A percentile compares a stretch with the other conserved stretches of the same genome.
Evolutionary conservation across 192 early-diverging fungal genomes (phyloP).

Genomic region (Piromyces sp.): DNA sequence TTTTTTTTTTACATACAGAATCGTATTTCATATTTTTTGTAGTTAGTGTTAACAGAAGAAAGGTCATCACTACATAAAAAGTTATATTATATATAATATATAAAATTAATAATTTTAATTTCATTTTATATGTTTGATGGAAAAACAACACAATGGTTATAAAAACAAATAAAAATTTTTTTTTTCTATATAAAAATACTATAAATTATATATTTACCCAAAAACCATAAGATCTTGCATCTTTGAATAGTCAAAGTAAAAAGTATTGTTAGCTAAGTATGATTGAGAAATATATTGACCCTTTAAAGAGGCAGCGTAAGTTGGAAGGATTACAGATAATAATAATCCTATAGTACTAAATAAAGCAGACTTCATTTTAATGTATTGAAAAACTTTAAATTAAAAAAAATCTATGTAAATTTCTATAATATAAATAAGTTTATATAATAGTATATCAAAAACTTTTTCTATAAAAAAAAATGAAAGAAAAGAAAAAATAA

Average conservation of each 20-base stretch:
- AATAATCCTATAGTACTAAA: not conserved
- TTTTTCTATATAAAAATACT: too few species aligned
- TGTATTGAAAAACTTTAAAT: too few species aligned
- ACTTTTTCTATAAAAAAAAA: too few species aligned
- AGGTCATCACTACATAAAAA: not conserved
- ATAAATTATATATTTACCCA: not conserved
- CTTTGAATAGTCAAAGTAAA: not conserved
- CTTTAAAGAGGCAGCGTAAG: not conserved
- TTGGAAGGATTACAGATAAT: not conserved
- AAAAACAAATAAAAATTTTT: too few species aligned
- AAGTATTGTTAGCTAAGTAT: not conserved
- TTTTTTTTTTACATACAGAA: not conserved
- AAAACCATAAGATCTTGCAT: not conserved
- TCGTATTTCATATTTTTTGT: not conserved
- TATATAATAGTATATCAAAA: too few species aligned
- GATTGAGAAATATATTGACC: not conserved
- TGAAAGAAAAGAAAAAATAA: too few species aligned
- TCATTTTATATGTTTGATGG: too few species aligned
- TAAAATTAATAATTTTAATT: too few species aligned
- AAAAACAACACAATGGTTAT: too few species aligned
- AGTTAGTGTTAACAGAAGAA: not conserved
- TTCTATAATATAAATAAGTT: too few species aligned
- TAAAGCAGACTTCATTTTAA: not conserved
- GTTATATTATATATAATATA: too few species aligned
- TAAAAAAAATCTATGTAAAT: too few species aligned